Conservation (phyloP, 805 yeast genomes). For the Starmerella potacharoeniae region DNA sequence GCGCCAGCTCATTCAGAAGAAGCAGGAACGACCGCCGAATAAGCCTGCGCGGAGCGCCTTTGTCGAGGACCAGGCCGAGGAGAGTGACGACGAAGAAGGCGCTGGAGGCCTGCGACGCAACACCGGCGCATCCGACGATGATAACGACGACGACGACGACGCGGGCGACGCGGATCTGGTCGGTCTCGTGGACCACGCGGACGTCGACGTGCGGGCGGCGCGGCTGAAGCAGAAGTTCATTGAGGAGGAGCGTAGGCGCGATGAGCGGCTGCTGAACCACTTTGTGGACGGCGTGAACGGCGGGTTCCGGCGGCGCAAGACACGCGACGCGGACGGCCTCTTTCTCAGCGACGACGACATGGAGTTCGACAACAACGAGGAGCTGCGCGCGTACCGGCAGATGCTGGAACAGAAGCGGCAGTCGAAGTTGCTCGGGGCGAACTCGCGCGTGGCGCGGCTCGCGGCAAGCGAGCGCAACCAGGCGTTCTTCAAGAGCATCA, state of each 20-base stretch:
- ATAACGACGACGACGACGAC: constrained; percentile 15
- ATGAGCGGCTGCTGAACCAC: constrained; percentile 16
- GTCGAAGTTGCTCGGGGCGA: constrained; percentile 10
- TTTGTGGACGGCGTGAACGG: constrained; percentile 21
- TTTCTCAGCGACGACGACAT: constrained; percentile 12
- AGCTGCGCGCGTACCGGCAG: not conserved
- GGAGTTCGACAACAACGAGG: constrained; percentile 4
- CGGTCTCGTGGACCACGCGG: constrained; percentile 17
- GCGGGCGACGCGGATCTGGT: constrained; percentile 14
- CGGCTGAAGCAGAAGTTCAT: constrained; percentile 10
- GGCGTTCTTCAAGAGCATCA: constrained; percentile 21
- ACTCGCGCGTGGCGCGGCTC: constrained; percentile 14
- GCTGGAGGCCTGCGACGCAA: constrained; percentile 7
- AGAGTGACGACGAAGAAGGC: constrained; percentile 22
- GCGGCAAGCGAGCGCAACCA: constrained; percentile 14
- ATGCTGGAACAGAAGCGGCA: constrained; percentile 8
- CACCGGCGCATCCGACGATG: not conserved
- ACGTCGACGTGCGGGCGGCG: constrained; percentile 2
- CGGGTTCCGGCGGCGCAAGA: constrained; percentile 16
- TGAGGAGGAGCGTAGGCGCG: constrained; percentile 19
- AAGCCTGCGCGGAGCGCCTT: not conserved
- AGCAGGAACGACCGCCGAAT: not conserved
- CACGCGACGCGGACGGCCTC: constrained; percentile 7
- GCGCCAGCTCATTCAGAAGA: not conserved
- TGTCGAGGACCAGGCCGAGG: constrained; percentile 23